Percentiles rank a stretch among this genome's conserved stretches.
Evolutionary conservation across 768 basidiomycete species (phyloP).

Genomic region (Artomyces pyxidatus): DNA sequence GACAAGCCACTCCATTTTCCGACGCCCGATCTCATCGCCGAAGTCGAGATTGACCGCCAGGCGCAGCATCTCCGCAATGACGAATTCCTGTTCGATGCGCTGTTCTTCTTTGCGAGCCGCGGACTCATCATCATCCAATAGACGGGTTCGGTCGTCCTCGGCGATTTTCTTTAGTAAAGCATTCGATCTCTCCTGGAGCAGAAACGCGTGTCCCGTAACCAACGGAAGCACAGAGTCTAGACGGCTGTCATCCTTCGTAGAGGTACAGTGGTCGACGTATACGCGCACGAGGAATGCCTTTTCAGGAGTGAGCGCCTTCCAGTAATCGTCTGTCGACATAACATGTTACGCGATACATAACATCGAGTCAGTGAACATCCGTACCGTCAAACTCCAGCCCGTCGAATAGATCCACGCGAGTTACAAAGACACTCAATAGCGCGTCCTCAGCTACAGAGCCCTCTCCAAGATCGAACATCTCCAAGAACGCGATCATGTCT

Average conservation of each 20-base stretch:
- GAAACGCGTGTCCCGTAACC: conserved; percentile 73
- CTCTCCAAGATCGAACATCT: conserved; percentile 51
- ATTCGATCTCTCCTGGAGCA: conserved; percentile 67
- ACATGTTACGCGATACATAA: too few relatives aligned
- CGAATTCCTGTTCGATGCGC: conserved; percentile 45
- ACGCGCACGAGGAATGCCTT: conserved; percentile 76
- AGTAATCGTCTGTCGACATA: conserved; percentile 54
- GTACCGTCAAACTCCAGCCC: conserved; percentile 62
- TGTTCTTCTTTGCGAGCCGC: conserved; percentile 37
- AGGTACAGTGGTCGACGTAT: conserved; percentile 71
- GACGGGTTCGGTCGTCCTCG: conserved; percentile 27
- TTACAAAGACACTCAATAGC: conserved; percentile 61
- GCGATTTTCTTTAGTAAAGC: conserved; percentile 38
- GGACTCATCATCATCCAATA: conserved; percentile 30
- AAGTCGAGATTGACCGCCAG: conserved; percentile 81
- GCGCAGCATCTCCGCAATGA: conserved; percentile 75
- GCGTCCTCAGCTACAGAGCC: conserved; percentile 66
- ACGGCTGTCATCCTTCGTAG: conserved; percentile 48
- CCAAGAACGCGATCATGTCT: conserved; percentile 40
- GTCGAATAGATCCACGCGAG: conserved; percentile 57
- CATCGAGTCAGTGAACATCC: too few relatives aligned
- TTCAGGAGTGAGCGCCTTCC: conserved; percentile 63
- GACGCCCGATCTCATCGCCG: conserved; percentile 82
- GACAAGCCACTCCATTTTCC: conserved; percentile 82
- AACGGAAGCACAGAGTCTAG: conserved; percentile 73